Evolutionary conservation across 164 flowering plant species (phyloP).

Genomic region (Aristolochia californica): DNA sequence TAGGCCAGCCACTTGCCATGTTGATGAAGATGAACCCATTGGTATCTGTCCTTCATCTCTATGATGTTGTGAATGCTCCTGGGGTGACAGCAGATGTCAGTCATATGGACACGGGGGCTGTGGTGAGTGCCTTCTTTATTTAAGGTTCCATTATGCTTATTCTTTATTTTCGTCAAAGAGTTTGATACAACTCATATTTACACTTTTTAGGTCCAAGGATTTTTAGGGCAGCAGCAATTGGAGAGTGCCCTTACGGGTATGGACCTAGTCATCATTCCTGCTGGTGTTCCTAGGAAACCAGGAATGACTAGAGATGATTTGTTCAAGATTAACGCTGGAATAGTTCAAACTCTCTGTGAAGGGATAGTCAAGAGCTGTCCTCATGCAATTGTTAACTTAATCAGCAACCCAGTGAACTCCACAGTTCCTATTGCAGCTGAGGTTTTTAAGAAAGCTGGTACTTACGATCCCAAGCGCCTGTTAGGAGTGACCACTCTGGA

Average conservation of each 20-base stretch:
- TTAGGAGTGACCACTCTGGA: constrained; percentile 76
- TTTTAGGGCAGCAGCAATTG: constrained; percentile 71
- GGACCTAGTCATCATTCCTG: constrained; percentile 94
- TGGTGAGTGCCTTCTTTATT: constrained; percentile 35
- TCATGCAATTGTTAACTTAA: constrained; percentile 54
- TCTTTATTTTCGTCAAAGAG: neutral
- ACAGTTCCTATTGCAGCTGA: constrained; percentile 82
- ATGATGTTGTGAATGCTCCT: constrained; percentile 87
- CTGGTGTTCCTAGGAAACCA: constrained; percentile 97
- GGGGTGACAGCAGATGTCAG: constrained; percentile 96
- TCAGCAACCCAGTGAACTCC: constrained; percentile 79
- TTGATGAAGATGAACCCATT: constrained; percentile 96
- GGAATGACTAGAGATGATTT: constrained; percentile 99
- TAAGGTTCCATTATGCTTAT: neutral
- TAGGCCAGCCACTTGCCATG: constrained; percentile 90
- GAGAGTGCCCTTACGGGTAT: constrained; percentile 86
- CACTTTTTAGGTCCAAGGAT: constrained; percentile 73
- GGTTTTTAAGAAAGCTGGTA: constrained; percentile 76
- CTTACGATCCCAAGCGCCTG: constrained; percentile 58
- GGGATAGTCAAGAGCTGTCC: constrained; percentile 89
- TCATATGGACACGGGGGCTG: constrained; percentile 97
- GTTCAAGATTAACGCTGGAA: constrained; percentile 96
- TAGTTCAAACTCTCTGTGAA: constrained; percentile 82
- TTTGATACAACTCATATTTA: neutral
- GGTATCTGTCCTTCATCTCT: constrained; percentile 87